A percentile compares a stretch with the other conserved stretches of the same genome.
These are phyloP conservation scores for Ganoderma lucidum DNA, from an alignment of 1,284 basidiomycete genomes.

Conservation along the genomic window DNA sequence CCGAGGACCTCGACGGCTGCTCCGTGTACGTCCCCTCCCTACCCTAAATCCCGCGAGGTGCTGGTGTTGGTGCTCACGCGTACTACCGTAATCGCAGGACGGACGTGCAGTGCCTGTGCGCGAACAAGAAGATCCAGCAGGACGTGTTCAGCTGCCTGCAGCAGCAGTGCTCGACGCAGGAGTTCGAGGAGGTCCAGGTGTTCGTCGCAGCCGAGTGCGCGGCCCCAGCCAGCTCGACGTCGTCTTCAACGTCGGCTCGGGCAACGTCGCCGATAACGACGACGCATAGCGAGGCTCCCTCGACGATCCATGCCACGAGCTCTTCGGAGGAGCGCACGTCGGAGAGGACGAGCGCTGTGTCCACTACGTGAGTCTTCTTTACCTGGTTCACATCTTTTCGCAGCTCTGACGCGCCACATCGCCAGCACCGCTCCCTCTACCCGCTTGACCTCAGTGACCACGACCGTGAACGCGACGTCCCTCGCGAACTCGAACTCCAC, in stretches of 20 bases:
- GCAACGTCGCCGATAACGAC: neutral
- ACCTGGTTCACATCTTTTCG: neutral
- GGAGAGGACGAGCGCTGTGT: neutral
- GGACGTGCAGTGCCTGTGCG: constrained; percentile 8
- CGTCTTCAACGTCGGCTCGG: neutral
- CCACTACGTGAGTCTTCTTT: neutral
- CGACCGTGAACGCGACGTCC: neutral
- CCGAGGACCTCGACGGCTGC: neutral
- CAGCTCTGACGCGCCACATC: neutral
- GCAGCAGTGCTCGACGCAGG: constrained; percentile 5
- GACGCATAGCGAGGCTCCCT: neutral
- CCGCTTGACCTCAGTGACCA: neutral
- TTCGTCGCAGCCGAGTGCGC: constrained; percentile 5
- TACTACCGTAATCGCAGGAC: neutral
- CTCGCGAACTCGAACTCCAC: neutral
- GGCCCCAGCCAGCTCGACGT: neutral
- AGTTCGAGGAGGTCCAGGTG: neutral
- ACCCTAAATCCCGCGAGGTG: neutral
- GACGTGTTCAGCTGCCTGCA: constrained; percentile 6
- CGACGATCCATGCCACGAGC: neutral
- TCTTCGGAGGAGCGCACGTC: neutral
- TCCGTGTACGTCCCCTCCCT: neutral
- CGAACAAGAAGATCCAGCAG: constrained; percentile 11
- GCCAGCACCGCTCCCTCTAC: neutral
- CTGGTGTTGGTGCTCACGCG: neutral